Evolutionary conservation across 129 eudicot species (phyloP), one percentile per base, ranked within the genome.

Genomic region (Centella asiatica): DNA sequence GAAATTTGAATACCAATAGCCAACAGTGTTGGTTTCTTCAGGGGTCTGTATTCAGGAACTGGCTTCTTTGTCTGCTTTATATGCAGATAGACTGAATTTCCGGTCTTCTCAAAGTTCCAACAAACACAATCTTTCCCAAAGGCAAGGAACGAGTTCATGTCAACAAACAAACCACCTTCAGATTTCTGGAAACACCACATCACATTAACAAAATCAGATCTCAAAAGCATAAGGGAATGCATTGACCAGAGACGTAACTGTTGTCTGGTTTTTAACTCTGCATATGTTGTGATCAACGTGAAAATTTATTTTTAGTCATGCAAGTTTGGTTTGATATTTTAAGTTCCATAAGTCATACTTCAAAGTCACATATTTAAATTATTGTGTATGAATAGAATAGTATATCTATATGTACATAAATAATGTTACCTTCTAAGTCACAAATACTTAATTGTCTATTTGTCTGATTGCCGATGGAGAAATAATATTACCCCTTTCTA

Each of bases 81-180:
- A 60, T 80, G 95, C 72, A 92, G 64, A 69, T 92, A 92, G 61
- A 92, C 95, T 2, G 98, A 86, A 56, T 84, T 79, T 42, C 90
- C 89, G 39, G 84, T 81, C 77, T 92, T 92, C 77, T 81, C 88
- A 66, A 79, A 87, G 69, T 92, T 92, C 98, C 98, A 92, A 32
- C 53, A 74, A 29, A 84, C 95, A 45, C 64, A 84, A 67, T 87
- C 98, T 78, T 79, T 87, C 37, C 95, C 98, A 40, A 86, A 92
- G 47, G 98, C 98, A 51, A 92, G 95, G 68, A 92, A 92, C 3
- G 98, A 74, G 72, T 67, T 81, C 95, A 92, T 84, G 69, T 92
- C 98, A 44, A 92, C 83, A 62, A 69, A 92, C 60, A 92, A 72
- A 25, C 98, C 98, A 51, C 98, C 98, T 70, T 87, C 90, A 28